Base-by-base conservation (phyloP, 768 basidiomycete genomes). In the Mycena floridula region DNA sequence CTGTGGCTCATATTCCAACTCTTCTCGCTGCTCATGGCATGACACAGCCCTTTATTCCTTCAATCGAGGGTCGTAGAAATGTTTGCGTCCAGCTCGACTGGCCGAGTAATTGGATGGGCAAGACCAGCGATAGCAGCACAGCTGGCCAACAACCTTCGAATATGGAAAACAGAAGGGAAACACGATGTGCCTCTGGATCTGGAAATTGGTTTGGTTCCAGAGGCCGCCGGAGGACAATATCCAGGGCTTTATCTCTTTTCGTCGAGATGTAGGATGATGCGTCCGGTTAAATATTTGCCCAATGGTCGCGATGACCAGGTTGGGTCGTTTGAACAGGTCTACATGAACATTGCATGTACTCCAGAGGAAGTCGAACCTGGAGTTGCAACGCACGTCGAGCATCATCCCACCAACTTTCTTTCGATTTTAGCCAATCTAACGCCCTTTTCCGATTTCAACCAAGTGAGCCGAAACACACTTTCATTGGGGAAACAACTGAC, bases 391-490 rank as follows among this genome's bases (percentile, higher is more conserved):
- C 96, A 99, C 63, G 85, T 96, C 32, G 96, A 99, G 66, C 85
- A 91, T 56, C 75, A 88, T 30, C 90, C 96, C 4, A 97, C 96
- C 7, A 94, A 91, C 61, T 93, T 99, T 63, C 67, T 99, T 44
- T 95, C 91, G 2, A 95, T 99, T 55, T 76, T 99, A 50, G 96
- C 96, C 37, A 97, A 98, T 61, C 72, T 99, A 52, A 99, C 95
- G 0, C 96, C 96, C 1, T 99, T 99, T 72, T 97, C 94, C 35
- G 95, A 99, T 64, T 99, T 98, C 68, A 99, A 99, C 63, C 96
- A 98, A 71, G 88, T 91, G 49, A 55, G 78, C 48, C 55, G 27
- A 20, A 21, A 12, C 36, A 15, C 40, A 63, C 62, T 57, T 62
- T 51, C 42, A 52, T 42, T 3, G 49, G 20, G 23, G 46, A 12